Base-by-base conservation (phyloP, 352 stramenopile species). In the Hyaloperonospora arabidopsidis region DNA sequence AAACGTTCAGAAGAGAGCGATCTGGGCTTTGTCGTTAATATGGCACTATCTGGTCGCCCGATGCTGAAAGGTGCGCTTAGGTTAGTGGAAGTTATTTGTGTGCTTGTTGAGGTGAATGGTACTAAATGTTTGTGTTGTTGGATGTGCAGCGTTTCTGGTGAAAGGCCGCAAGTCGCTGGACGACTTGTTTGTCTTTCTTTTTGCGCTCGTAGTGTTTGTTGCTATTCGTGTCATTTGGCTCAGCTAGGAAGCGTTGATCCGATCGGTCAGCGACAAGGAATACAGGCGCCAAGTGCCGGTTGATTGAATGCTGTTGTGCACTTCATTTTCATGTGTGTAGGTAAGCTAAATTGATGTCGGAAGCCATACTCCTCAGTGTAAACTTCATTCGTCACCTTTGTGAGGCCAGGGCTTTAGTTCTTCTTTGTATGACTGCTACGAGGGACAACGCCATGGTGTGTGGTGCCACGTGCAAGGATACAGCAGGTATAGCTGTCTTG, bases 131-230 rank as follows among this genome's bases (percentile, higher is more conserved):
- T 38, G 18, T 49, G 18, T 57, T 47, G 12, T 54, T 48, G 56
- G 12, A 6, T 47, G 28, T 45, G 46, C 43, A 87, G 76, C 67
- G n/a, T 85, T 86, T 50, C 41, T 87, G 36, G 65, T 74, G 45
- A 81, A 85, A 60, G 56, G 70, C 7, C 79, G 76, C 58, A 87
- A 89, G 65, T 74, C 72, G 43, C 46, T 85, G 22, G 79, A 89
- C 59, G 79, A 89, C 46, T 64, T 86, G 21, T 86, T 86, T 45
- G 67, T 89, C 49, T 89, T 89, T 52, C 64, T 89, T 47, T 89
- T 84, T 59, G 64, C 57, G 38, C 60, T 89, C 8, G 63, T 89
- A 18, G 23, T 87, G 40, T 58, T 59, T 8, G 59, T 85, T 39
- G 70, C 76, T 17, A 52, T 66, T 4, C 74, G 76, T 25, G 68